A percentile compares a stretch with the other conserved stretches of the same genome.
These are phyloP conservation scores for Mycena alexandri DNA, from an alignment of 768 basidiomycete species.

Conservation along the genomic window DNA sequence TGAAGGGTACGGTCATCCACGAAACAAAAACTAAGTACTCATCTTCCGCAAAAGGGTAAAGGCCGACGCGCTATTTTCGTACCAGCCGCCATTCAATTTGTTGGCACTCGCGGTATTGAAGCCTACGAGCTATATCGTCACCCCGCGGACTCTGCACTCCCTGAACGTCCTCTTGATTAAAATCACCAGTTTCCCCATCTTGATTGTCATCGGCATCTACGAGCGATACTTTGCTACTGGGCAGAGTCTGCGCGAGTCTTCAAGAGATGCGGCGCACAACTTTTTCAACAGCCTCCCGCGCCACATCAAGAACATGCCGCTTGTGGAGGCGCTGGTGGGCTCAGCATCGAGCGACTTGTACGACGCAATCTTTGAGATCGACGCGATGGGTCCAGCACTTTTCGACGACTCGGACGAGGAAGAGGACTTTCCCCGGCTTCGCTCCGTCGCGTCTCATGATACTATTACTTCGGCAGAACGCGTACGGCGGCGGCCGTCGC, in stretches of 20 bases:
- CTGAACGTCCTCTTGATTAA: constrained; percentile 90
- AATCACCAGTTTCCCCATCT: constrained; percentile 84
- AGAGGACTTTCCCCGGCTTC: constrained; percentile 55
- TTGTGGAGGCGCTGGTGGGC: constrained; percentile 84
- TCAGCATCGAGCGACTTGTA: constrained; percentile 75
- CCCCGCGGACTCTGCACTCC: constrained; percentile 84
- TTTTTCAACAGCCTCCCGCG: constrained; percentile 77
- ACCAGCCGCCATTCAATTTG: constrained; percentile 92
- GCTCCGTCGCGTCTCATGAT: constrained; percentile 56
- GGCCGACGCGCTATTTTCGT: constrained; percentile 90
- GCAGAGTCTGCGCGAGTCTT: constrained; percentile 61
- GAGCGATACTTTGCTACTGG: constrained; percentile 77
- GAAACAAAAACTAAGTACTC: neutral
- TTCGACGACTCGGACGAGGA: constrained; percentile 65
- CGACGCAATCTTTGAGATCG: constrained; percentile 85
- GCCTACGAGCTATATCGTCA: constrained; percentile 80
- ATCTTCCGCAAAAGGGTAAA: constrained; percentile 71
- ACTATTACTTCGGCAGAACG: constrained; percentile 40
- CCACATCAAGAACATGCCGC: constrained; percentile 78
- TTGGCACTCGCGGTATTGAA: constrained; percentile 85
- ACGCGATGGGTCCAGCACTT: constrained; percentile 62
- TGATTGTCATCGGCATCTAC: constrained; percentile 82
- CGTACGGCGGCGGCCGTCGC: constrained; percentile 37
- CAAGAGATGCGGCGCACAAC: constrained; percentile 64
- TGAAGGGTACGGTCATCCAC: constrained; percentile 72